phyloP scores from a whole-genome alignment of 1,139 yeast genomes.

The Taphrina pruni region DNA sequence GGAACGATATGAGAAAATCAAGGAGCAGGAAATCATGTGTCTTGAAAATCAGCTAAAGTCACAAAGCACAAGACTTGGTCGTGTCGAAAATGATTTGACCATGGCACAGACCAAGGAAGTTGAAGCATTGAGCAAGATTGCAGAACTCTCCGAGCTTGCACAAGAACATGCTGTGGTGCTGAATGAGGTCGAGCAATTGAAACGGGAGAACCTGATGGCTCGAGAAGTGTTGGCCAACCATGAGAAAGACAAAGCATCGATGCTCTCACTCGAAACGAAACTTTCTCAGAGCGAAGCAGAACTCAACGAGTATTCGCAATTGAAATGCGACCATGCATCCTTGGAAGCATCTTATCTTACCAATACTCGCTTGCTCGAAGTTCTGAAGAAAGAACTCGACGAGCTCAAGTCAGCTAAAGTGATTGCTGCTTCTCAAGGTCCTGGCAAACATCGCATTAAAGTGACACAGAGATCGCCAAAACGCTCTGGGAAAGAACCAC shows the following conservation, averaged over 20 bases:
- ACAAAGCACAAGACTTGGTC: background rate
- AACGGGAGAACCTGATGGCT: background rate
- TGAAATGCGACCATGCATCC: background rate
- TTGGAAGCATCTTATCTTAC: background rate
- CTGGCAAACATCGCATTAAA: background rate
- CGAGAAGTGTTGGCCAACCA: background rate
- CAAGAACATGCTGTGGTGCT: background rate
- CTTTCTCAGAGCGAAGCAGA: background rate
- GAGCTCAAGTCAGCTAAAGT: conserved; percentile 3
- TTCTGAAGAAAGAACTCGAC: background rate
- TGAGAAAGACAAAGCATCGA: background rate
- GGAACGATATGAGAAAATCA: conserved; percentile 1
- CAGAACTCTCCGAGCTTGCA: background rate
- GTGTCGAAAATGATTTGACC: conserved; percentile 8
- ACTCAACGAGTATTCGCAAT: background rate
- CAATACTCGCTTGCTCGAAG: background rate
- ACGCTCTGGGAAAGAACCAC: background rate
- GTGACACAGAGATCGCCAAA: background rate
- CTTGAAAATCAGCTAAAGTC: conserved; percentile 12
- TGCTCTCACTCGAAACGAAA: background rate
- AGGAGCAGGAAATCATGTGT: conserved; percentile 15
- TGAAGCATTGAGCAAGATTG: background rate
- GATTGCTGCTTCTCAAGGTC: background rate
- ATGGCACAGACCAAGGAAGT: background rate
- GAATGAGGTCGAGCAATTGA: background rate